Evolutionary conservation across 2,329 filamentous ascomycete species (phyloP).

Genomic region (Penicillium sp.): DNA sequence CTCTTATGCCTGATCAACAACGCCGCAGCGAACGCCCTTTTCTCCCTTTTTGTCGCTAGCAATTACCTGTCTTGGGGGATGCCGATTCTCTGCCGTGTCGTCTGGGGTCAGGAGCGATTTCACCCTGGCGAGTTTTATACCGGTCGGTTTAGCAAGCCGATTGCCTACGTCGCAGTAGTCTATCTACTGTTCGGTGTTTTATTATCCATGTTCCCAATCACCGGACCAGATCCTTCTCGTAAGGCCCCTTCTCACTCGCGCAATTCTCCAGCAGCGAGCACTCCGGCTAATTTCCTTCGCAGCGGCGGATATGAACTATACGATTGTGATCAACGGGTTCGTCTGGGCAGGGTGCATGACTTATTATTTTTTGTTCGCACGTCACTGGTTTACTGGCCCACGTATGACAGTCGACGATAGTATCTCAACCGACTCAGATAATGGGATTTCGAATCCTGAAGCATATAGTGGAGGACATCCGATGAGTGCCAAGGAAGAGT

Average conservation of each 20-base stretch:
- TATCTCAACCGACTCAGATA: conserved; percentile 1
- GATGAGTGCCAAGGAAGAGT: not conserved
- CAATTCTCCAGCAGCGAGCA: not conserved
- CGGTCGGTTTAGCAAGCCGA: conserved; percentile 55
- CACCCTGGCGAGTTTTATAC: conserved; percentile 64
- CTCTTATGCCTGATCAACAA: conserved; percentile 62
- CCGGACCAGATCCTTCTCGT: conserved; percentile 58
- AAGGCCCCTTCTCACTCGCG: conserved; percentile 19
- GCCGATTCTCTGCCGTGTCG: conserved; percentile 62
- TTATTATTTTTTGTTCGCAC: conserved; percentile 53
- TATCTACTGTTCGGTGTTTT: conserved; percentile 62
- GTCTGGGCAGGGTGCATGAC: not conserved
- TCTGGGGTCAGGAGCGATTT: conserved; percentile 64
- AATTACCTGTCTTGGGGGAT: conserved; percentile 65
- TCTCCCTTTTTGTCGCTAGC: conserved; percentile 59
- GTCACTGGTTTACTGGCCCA: conserved; percentile 66
- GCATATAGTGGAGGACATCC: not conserved
- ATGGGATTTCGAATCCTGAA: not conserved
- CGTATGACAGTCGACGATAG: conserved; percentile 56
- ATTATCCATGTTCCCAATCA: conserved; percentile 63
- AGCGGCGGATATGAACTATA: conserved; percentile 35
- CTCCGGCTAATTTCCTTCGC: not conserved
- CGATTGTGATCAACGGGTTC: not conserved
- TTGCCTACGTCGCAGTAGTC: conserved; percentile 58
- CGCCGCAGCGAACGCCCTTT: conserved; percentile 62